These are phyloP conservation scores for Viola pubescens DNA, from an alignment of 441 rosid species.

Conservation along the genomic window DNA sequence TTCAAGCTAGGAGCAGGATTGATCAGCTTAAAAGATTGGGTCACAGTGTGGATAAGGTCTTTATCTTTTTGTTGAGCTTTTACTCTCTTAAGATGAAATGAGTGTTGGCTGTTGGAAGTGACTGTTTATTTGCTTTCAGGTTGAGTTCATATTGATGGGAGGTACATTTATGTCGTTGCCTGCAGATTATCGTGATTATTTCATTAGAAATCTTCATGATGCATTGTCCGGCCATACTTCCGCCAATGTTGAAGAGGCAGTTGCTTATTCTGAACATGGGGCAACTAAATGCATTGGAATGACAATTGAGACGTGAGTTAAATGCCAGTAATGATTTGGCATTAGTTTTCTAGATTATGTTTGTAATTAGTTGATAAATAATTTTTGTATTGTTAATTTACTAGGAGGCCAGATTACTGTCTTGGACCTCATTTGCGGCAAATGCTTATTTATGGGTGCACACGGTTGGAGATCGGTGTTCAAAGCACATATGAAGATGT, in stretches of 20 bases:
- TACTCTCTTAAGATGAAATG: not conserved
- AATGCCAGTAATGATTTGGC: not conserved
- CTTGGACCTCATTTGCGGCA: constrained; percentile 97
- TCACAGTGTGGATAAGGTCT: constrained; percentile 94
- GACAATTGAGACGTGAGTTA: constrained; percentile 97
- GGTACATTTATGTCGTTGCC: constrained; percentile 98
- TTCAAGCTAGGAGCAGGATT: constrained; percentile 95
- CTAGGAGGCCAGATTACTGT: constrained; percentile 97
- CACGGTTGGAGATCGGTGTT: constrained; percentile 95
- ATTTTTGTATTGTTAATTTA: constrained; percentile 17
- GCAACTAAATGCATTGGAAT: constrained; percentile 95
- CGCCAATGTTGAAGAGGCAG: constrained; percentile 93
- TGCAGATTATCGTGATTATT: constrained; percentile 90
- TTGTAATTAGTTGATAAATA: constrained; percentile 3
- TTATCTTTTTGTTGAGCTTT: constrained; percentile 4
- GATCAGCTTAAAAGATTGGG: constrained; percentile 98
- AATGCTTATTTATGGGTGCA: constrained; percentile 97
- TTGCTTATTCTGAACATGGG: constrained; percentile 92
- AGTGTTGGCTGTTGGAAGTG: constrained; percentile 2
- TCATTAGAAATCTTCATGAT: constrained; percentile 91
- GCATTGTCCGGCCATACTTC: constrained; percentile 97
- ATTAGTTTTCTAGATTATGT: not conserved
- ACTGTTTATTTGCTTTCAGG: constrained; percentile 39
- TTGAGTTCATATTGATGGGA: constrained; percentile 97
- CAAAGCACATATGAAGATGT: constrained; percentile 99